A percentile compares a stretch with the other conserved stretches of the same genome.
Evolutionary conservation across 83 land plant genomes (phyloP).

Genomic region (Diphasiastrum complanatum): DNA sequence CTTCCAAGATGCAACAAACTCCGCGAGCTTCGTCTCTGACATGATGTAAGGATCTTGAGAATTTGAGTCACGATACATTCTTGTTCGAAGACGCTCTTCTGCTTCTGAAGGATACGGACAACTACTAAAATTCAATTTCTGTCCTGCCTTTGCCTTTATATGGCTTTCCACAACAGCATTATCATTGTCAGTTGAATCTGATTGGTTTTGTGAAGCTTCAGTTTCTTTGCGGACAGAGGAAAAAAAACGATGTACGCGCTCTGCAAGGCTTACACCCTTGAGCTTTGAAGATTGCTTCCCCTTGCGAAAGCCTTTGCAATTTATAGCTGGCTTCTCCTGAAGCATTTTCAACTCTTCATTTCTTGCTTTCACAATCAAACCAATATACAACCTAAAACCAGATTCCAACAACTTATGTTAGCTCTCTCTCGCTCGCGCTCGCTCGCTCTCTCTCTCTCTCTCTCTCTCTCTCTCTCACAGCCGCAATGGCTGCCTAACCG

Average conservation of each 20-base stretch:
- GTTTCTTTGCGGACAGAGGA: no score
- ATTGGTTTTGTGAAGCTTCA: background rate
- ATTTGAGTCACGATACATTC: constrained; percentile 4
- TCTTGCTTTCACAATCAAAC: constrained; percentile 31
- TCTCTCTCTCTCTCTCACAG: no score
- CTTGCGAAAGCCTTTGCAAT: background rate
- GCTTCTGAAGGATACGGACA: constrained; percentile 64
- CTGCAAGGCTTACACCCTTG: no score
- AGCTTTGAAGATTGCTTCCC: background rate
- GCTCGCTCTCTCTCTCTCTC: no score
- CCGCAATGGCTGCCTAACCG: no score
- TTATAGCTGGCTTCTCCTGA: constrained; percentile 3
- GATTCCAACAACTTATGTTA: background rate
- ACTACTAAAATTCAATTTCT: constrained; percentile 30
- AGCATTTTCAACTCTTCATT: constrained; percentile 17
- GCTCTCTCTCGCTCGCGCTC: no score
- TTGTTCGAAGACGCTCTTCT: constrained; percentile 46
- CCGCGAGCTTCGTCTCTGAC: constrained; percentile 16
- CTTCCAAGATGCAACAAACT: constrained; percentile 59
- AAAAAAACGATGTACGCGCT: no score
- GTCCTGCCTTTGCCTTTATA: constrained; percentile 7
- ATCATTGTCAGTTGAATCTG: constrained; percentile 3
- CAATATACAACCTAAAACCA: constrained; percentile 32
- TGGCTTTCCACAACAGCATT: constrained; percentile 3
- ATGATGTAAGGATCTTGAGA: constrained; percentile 7